A percentile compares a stretch with the other conserved stretches of the same genome.
Evolutionary conservation across 2,329 filamentous ascomycete genomes (phyloP).

Genomic region (Pyricularia sp.): DNA sequence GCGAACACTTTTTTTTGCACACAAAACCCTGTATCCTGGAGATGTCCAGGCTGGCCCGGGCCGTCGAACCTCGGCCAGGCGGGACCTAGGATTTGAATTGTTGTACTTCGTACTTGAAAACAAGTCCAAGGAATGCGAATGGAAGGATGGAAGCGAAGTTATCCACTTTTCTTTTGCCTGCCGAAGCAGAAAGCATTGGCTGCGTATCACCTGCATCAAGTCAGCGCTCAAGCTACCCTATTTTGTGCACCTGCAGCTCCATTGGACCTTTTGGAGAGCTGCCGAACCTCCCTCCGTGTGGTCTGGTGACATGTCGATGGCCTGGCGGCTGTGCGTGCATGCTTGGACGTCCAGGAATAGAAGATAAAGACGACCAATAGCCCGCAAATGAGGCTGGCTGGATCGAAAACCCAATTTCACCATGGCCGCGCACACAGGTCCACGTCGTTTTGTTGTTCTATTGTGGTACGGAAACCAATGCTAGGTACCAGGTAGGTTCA

Average conservation of each 20-base stretch:
- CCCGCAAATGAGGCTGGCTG: neutral
- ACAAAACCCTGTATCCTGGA: neutral
- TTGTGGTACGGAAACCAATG: neutral
- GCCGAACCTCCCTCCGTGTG: neutral
- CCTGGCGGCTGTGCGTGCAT: neutral
- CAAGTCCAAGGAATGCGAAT: neutral
- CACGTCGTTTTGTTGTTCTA: neutral
- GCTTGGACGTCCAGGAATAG: neutral
- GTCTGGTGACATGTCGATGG: neutral
- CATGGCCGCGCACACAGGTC: neutral
- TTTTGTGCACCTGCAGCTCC: neutral
- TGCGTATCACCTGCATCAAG: neutral
- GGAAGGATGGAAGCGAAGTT: neutral
- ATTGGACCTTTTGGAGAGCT: neutral
- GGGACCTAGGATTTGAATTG: neutral
- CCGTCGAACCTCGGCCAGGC: neutral
- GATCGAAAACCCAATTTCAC: neutral
- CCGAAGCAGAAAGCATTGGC: neutral
- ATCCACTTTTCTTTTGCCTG: neutral
- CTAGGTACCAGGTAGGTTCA: neutral
- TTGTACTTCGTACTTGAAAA: neutral
- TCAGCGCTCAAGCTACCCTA: too few species aligned
- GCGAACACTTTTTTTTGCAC: neutral
- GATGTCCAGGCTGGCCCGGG: neutral
- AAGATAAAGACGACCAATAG: neutral